Evolutionary conservation across 805 yeast genomes (phyloP).

Genomic region (Jamesozyma gamospora): DNA sequence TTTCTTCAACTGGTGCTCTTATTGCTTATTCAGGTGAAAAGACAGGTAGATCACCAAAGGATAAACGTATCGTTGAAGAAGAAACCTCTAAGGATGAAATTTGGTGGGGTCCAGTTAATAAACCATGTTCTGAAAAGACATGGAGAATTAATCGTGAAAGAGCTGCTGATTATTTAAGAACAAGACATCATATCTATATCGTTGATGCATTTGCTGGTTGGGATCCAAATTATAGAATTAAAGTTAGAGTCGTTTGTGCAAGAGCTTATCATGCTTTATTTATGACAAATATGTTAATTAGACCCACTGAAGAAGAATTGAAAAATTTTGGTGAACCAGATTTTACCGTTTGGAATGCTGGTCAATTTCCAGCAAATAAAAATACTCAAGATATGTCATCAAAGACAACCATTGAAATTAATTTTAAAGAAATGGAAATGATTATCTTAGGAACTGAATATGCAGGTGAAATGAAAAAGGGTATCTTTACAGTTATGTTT

Average conservation of each 20-base stretch:
- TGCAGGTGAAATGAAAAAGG: constrained; percentile 99
- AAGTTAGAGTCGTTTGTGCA: constrained; percentile 92
- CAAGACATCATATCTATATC: constrained; percentile 86
- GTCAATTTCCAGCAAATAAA: constrained; percentile 96
- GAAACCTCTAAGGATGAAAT: constrained; percentile 69
- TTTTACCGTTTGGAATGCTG: constrained; percentile 96
- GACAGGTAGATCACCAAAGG: constrained; percentile 98
- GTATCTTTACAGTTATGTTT: constrained; percentile 98
- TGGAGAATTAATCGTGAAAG: constrained; percentile 95
- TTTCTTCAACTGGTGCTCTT: constrained; percentile 86
- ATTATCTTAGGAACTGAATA: constrained; percentile 96
- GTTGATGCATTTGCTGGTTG: constrained; percentile 98
- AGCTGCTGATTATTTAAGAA: constrained; percentile 92
- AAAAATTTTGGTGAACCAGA: constrained; percentile 92
- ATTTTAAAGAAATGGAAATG: constrained; percentile 98
- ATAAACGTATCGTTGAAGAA: constrained; percentile 95
- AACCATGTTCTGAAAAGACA: constrained; percentile 84
- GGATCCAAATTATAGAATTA: constrained; percentile 96
- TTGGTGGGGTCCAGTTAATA: constrained; percentile 99
- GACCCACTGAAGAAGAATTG: constrained; percentile 87
- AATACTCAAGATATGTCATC: constrained; percentile 97
- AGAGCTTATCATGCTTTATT: constrained; percentile 97
- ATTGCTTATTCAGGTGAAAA: constrained; percentile 92
- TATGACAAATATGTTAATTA: constrained; percentile 96
- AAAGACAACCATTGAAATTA: constrained; percentile 87